Conservation (phyloP, 371 early-diverging fungal genomes). For the Haplosporangium sp. region DNA sequence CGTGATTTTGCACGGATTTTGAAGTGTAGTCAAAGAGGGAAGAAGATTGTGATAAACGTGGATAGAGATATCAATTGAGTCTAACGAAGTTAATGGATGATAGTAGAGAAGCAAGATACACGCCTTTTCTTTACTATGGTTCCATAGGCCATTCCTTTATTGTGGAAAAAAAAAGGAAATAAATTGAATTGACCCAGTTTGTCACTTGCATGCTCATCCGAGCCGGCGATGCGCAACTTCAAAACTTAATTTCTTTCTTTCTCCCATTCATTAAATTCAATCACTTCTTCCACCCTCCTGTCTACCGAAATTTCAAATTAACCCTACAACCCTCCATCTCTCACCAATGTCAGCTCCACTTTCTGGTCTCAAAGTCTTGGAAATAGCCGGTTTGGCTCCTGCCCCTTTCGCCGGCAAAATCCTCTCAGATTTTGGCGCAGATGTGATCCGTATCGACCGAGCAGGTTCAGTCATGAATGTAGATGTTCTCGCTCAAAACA, state of each 20-base stretch:
- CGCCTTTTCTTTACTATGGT: too few species aligned
- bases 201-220: slow-evolving; percentile 14
- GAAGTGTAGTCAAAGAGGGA: too few species aligned
- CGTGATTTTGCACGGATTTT: background rate
- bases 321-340: background rate
- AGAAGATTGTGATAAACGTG: too few species aligned
- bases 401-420: slow-evolving; percentile 81
- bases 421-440: slow-evolving; percentile 81
- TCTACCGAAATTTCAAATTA: too few species aligned
- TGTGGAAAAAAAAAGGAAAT: too few species aligned
- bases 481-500: slow-evolving; percentile 74
- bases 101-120: too few species aligned
- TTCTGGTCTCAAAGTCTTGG: slow-evolving; percentile 70
- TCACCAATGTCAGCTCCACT: slow-evolving; percentile 56
- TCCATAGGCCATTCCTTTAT: too few species aligned
- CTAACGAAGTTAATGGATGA: too few species aligned
- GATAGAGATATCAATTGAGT: too few species aligned
- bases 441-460: slow-evolving; percentile 80
- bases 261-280: background rate
- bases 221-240: slow-evolving; percentile 12
- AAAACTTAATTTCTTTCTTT: background rate
- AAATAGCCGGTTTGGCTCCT: slow-evolving; percentile 83
- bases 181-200: too few species aligned
- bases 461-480: slow-evolving; percentile 51
- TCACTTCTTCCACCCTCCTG: background rate